phyloP scores from a whole-genome alignment of 1,139 yeast genomes.

The Sugiyamaella pinicola region DNA sequence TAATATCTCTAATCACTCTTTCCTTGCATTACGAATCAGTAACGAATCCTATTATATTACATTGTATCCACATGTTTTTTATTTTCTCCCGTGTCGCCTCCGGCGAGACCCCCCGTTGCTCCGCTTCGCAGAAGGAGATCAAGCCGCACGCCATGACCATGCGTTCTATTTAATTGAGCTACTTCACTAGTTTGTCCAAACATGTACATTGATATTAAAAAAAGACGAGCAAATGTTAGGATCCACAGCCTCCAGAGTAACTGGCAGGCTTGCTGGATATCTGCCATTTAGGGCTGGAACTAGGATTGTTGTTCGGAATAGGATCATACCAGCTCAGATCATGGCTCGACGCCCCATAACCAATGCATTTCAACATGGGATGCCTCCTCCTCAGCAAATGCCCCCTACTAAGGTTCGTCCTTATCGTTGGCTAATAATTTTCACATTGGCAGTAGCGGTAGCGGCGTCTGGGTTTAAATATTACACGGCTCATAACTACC shows the following conservation, averaged over 20 bases:
- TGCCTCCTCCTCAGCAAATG: constrained; percentile 13
- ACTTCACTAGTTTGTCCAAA: background rate
- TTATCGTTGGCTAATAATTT: constrained; percentile 26
- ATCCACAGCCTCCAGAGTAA: background rate
- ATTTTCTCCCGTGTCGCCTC: background rate
- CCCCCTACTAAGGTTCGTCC: constrained; percentile 18
- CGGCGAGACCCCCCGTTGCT: background rate
- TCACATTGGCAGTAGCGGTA: constrained; percentile 22
- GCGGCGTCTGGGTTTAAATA: constrained; percentile 29
- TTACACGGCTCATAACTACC: constrained; percentile 46
- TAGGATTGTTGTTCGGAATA: background rate
- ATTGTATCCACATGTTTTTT: background rate
- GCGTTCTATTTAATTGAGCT: too few relatives aligned
- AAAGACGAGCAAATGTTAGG: too few relatives aligned
- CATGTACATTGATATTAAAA: too few relatives aligned
- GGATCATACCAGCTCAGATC: background rate
- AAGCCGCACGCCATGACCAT: too few relatives aligned
- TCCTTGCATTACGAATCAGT: constrained; percentile 1
- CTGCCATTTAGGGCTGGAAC: background rate
- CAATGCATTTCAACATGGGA: constrained; percentile 16
- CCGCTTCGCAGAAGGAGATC: background rate
- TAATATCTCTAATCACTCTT: background rate
- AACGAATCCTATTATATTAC: constrained; percentile 2
- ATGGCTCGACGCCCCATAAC: constrained; percentile 3
- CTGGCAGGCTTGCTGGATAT: background rate